phyloP scores from a whole-genome alignment of 2,329 filamentous ascomycete species.

The Talaromyces amestolkiae region DNA sequence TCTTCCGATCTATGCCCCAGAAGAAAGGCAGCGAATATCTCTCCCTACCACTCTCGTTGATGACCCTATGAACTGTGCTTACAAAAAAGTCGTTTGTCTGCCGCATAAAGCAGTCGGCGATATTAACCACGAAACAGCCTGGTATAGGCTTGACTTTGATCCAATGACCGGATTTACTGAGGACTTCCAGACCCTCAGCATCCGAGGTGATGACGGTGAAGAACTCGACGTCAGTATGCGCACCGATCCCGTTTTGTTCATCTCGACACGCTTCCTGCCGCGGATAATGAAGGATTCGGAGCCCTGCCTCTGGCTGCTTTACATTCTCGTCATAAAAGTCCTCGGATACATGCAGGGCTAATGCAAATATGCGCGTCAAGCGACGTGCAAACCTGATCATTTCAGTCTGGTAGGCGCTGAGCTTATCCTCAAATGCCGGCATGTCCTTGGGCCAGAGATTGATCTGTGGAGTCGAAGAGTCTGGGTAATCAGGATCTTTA shows the following conservation, averaged over 20 bases:
- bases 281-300: constrained; percentile 43
- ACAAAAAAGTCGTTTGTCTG: constrained; percentile 43
- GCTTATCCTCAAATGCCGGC: constrained; percentile 8
- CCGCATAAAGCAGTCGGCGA: constrained; percentile 40
- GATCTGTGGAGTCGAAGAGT: constrained; percentile 10
- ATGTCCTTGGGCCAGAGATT: constrained; percentile 12
- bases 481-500: constrained; percentile 11
- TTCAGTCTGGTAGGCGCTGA: constrained; percentile 5
- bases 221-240: constrained; percentile 44
- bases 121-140: constrained; percentile 42
- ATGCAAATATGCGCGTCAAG: constrained; percentile 42
- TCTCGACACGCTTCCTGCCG: constrained; percentile 26
- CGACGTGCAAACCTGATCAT: constrained; percentile 26
- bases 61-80: constrained; percentile 40
- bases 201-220: constrained; percentile 41
- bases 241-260: constrained; percentile 30
- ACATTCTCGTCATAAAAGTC: constrained; percentile 42
- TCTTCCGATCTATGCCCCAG: constrained; percentile 22
- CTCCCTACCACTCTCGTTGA: constrained; percentile 37
- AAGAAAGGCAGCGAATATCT: constrained; percentile 43
- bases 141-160: constrained; percentile 37
- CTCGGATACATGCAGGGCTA: constrained; percentile 43
- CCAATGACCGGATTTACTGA: constrained; percentile 41
- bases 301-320: constrained; percentile 38
- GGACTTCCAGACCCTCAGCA: constrained; percentile 41